These are phyloP conservation scores for Rhynchosporium secalis DNA, from an alignment of 2,329 filamentous ascomycete genomes.

Conservation along the genomic window DNA sequence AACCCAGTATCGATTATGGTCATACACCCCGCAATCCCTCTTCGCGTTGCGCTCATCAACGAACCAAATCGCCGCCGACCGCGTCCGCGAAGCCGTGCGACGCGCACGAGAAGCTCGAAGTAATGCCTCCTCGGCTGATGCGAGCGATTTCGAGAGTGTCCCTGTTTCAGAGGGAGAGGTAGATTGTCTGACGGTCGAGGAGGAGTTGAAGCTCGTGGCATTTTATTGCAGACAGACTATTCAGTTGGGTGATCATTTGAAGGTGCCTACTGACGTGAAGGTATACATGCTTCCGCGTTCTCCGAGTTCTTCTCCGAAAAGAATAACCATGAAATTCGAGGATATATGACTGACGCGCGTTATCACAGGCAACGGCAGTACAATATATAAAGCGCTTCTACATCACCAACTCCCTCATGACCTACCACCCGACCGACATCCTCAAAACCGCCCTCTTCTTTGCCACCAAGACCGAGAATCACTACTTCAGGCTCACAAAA, in stretches of 20 bases:
- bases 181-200: constrained; percentile 79
- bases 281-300: constrained; percentile 42
- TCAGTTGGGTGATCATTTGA: constrained; percentile 59
- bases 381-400: constrained; percentile 90
- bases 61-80: constrained; percentile 74
- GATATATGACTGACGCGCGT: not conserved
- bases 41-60: constrained; percentile 72
- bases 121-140: constrained; percentile 37
- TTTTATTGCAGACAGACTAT: constrained; percentile 70
- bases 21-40: constrained; percentile 75
- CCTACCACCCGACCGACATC: constrained; percentile 87
- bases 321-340: not conserved
- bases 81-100: constrained; percentile 58
- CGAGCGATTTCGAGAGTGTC: constrained; percentile 32
- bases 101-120: constrained; percentile 45
- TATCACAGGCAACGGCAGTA: constrained; percentile 40
- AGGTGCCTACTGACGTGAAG: constrained; percentile 60
- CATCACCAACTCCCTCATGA: constrained; percentile 93
- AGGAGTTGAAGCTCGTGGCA: constrained; percentile 79
- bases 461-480: constrained; percentile 87
- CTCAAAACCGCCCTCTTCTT: constrained; percentile 91
- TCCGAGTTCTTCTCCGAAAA: not conserved
- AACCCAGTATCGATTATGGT: constrained; percentile 91
- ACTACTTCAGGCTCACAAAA: constrained; percentile 57
- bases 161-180: constrained; percentile 49